Conservation (phyloP, 2,329 filamentous ascomycete species). For the Colletotrichum spinosum region DNA sequence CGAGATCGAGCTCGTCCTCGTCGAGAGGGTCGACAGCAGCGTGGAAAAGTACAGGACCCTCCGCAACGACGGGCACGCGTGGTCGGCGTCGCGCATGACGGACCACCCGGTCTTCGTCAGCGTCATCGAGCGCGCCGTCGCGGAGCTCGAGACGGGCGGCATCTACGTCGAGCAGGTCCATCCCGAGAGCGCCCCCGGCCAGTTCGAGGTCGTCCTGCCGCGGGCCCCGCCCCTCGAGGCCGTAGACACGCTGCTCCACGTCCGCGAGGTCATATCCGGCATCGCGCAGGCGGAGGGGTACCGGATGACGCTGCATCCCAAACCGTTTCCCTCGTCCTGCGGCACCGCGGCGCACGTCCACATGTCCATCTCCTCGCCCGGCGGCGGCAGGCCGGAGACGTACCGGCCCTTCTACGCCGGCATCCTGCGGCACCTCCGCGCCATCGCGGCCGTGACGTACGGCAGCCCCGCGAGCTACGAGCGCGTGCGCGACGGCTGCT, state of each 20-base stretch:
- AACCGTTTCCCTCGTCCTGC: conserved; percentile 68
- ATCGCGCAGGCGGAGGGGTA: conserved; percentile 72
- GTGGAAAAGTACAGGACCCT: conserved; percentile 55
- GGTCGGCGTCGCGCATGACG: conserved; percentile 74
- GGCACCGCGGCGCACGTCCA: conserved; percentile 79
- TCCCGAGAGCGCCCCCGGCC: conserved; percentile 77
- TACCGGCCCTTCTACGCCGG: conserved; percentile 79
- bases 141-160: conserved; percentile 68
- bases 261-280: conserved; percentile 75
- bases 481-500: conserved; percentile 74
- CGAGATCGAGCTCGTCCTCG: conserved; percentile 83
- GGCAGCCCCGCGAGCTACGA: conserved; percentile 76
- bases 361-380: conserved; percentile 69
- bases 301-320: conserved; percentile 79
- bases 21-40: conserved; percentile 57
- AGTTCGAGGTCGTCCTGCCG: conserved; percentile 82
- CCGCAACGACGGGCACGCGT: conserved; percentile 74
- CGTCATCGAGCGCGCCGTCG: conserved; percentile 74
- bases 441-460: conserved; percentile 77
- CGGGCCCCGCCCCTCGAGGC: conserved; percentile 72
- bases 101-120: conserved; percentile 67
- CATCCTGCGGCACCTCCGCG: conserved; percentile 73
- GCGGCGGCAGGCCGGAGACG: conserved; percentile 51
- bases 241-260: conserved; percentile 77
- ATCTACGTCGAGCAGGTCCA: conserved; percentile 81